These are phyloP conservation scores for Lonicera japonica DNA, from an alignment of 129 eudicot species.

Conservation along the genomic window DNA sequence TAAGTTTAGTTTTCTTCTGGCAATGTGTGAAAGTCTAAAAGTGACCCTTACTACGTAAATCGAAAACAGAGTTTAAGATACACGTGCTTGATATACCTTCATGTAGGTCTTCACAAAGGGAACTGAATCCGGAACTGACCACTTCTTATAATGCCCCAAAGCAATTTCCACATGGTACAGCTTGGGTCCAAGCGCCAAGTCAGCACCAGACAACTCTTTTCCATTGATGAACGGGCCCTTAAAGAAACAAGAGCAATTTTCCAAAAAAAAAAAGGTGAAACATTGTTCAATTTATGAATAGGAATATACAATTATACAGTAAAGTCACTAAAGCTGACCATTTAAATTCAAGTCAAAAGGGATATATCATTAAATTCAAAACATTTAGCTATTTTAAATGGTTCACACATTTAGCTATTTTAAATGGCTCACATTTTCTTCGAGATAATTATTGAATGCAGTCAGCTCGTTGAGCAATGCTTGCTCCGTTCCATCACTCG, in stretches of 20 bases:
- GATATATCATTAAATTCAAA: too few species aligned
- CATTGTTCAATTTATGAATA: neutral
- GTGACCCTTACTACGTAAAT: too few species aligned
- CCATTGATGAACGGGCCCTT: slow-evolving; percentile 93
- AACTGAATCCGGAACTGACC: slow-evolving; percentile 90
- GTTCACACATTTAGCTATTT: too few species aligned
- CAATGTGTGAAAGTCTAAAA: neutral
- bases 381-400: too few species aligned
- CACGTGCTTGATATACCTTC: slow-evolving; percentile 43
- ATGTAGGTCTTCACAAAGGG: slow-evolving; percentile 63
- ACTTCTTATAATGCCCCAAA: slow-evolving; percentile 80
- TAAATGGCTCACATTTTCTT: slow-evolving; percentile 67
- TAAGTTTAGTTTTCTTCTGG: too few species aligned
- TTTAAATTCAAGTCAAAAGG: too few species aligned
- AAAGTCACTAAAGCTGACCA: neutral
- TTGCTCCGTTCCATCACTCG: slow-evolving; percentile 90
- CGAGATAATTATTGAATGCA: slow-evolving; percentile 58
- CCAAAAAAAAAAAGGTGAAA: neutral
- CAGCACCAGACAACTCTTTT: slow-evolving; percentile 72
- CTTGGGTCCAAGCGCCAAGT: slow-evolving; percentile 90
- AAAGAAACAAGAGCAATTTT: slow-evolving; percentile 9
- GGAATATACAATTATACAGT: neutral
- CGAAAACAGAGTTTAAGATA: neutral
- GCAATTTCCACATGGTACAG: slow-evolving; percentile 83
- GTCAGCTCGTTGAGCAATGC: slow-evolving; percentile 65